Percentiles rank a stretch among this genome's conserved stretches.
Evolutionary conservation across 1,139 yeast species (phyloP).

Genomic region (Nematodospora anomalae): DNA sequence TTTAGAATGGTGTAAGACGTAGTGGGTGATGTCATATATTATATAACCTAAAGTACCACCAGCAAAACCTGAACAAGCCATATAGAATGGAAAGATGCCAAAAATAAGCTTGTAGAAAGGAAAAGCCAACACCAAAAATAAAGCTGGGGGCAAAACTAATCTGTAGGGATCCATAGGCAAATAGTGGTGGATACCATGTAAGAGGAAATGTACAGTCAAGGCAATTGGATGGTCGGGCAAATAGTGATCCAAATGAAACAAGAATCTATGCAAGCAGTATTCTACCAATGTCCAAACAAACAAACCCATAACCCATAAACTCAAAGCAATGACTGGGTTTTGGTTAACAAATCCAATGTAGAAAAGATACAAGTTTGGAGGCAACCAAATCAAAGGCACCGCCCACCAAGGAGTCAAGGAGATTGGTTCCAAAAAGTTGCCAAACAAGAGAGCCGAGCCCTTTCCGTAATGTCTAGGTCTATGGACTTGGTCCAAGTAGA

Average conservation of each 20-base stretch:
- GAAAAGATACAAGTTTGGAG: slow-evolving; percentile 60
- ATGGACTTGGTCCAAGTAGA: slow-evolving; percentile 93
- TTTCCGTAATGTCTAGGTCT: slow-evolving; percentile 84
- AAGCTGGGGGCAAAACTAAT: slow-evolving; percentile 93
- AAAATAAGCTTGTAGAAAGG: slow-evolving; percentile 46
- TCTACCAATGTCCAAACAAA: slow-evolving; percentile 92
- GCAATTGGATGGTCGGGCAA: slow-evolving; percentile 79
- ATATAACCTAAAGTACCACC: slow-evolving; percentile 96
- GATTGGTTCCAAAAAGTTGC: slow-evolving; percentile 49
- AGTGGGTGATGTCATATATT: slow-evolving; percentile 85
- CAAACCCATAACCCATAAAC: slow-evolving; percentile 61
- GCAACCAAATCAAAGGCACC: slow-evolving; percentile 87
- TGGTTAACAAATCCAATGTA: slow-evolving; percentile 42
- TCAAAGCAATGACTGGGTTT: slow-evolving; percentile 34
- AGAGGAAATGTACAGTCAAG: slow-evolving; percentile 78
- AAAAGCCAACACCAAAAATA: slow-evolving; percentile 52
- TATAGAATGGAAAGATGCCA: slow-evolving; percentile 41
- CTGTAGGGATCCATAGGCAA: slow-evolving; percentile 94
- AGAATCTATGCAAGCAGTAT: slow-evolving; percentile 81
- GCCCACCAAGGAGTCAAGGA: slow-evolving; percentile 61
- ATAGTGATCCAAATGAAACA: slow-evolving; percentile 86
- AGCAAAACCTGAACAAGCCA: slow-evolving; percentile 66
- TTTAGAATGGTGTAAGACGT: slow-evolving; percentile 78
- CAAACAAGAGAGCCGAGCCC: slow-evolving; percentile 81
- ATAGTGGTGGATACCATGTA: slow-evolving; percentile 96